Conservation (phyloP, 1,284 basidiomycete genomes). For the Rhodotorula sp. region DNA sequence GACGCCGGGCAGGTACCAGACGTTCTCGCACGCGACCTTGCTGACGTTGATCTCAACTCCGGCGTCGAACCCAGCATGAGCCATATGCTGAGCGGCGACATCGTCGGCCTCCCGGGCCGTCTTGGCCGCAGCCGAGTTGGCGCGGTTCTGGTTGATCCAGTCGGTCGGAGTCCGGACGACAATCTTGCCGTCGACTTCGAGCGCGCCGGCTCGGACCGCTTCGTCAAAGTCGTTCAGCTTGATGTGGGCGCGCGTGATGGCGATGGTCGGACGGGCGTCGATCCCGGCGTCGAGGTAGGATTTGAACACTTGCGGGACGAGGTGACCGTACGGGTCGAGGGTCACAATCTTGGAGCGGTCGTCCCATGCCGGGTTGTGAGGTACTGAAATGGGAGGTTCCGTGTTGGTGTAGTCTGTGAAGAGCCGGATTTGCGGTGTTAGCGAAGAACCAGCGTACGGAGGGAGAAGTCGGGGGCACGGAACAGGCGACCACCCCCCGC, state of each 20-base stretch:
- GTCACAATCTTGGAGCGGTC: slow-evolving; percentile 81
- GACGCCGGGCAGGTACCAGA: slow-evolving; percentile 86
- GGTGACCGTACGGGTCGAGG: slow-evolving; percentile 92
- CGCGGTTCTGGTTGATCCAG: slow-evolving; percentile 38
- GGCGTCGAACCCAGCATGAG: slow-evolving; percentile 56
- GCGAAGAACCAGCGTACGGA: neutral
- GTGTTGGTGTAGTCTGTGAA: slow-evolving; percentile 70
- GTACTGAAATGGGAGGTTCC: slow-evolving; percentile 81
- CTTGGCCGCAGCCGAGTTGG: slow-evolving; percentile 50
- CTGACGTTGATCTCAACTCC: slow-evolving; percentile 83
- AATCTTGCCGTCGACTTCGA: slow-evolving; percentile 78
- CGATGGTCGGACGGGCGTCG: slow-evolving; percentile 78
- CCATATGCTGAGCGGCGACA: slow-evolving; percentile 60
- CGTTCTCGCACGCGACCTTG: slow-evolving; percentile 61
- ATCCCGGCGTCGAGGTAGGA: slow-evolving; percentile 55
- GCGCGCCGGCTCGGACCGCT: slow-evolving; percentile 64
- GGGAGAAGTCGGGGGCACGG: neutral
- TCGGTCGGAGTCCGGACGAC: slow-evolving; percentile 55
- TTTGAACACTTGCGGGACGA: slow-evolving; percentile 75
- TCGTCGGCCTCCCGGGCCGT: slow-evolving; percentile 50
- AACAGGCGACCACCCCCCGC: too few species aligned
- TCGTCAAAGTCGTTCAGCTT: slow-evolving; percentile 91
- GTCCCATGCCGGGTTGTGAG: slow-evolving; percentile 76
- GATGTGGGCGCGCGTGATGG: slow-evolving; percentile 77
- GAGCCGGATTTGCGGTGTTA: neutral